A percentile compares a stretch with the other conserved stretches of the same genome.
Evolutionary conservation across 306 rosid genomes (phyloP).

Genomic region (Vachellia collinsii): DNA sequence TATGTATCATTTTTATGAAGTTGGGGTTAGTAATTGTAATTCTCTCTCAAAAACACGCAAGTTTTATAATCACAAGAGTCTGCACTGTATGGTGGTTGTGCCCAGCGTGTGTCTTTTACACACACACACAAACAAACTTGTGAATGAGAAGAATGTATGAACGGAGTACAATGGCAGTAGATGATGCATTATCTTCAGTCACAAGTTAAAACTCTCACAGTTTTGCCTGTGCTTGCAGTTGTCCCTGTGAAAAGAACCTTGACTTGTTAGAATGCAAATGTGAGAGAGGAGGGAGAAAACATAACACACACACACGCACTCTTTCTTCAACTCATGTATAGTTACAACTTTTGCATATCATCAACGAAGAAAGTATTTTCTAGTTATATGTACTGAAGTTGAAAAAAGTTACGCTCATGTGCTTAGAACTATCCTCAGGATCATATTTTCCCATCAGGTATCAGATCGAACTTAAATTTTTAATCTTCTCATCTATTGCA

Average conservation of each 20-base stretch:
- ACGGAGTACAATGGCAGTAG: background rate
- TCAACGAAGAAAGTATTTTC: background rate
- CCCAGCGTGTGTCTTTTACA: background rate
- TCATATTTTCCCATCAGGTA: background rate
- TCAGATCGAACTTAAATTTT: background rate
- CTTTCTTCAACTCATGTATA: background rate
- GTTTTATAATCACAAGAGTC: background rate
- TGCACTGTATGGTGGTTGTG: slow-evolving; percentile 3
- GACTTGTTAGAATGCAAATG: background rate
- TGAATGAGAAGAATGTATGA: background rate
- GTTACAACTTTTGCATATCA: background rate
- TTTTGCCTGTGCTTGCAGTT: slow-evolving; percentile 71
- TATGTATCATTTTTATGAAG: no score
- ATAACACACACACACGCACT: background rate
- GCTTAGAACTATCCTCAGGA: background rate
- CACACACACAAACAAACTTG: background rate
- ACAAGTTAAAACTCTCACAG: slow-evolving; percentile 26
- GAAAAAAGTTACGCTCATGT: background rate
- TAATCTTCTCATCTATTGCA: slow-evolving; percentile 40
- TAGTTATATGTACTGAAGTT: background rate
- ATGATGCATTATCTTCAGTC: background rate
- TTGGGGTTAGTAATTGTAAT: no score
- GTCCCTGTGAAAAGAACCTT: slow-evolving; percentile 53
- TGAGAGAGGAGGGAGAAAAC: background rate
- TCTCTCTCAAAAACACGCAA: background rate